These are phyloP conservation scores for Nakazawaea ambrosiae DNA, from an alignment of 805 yeast genomes.

Conservation along the genomic window DNA sequence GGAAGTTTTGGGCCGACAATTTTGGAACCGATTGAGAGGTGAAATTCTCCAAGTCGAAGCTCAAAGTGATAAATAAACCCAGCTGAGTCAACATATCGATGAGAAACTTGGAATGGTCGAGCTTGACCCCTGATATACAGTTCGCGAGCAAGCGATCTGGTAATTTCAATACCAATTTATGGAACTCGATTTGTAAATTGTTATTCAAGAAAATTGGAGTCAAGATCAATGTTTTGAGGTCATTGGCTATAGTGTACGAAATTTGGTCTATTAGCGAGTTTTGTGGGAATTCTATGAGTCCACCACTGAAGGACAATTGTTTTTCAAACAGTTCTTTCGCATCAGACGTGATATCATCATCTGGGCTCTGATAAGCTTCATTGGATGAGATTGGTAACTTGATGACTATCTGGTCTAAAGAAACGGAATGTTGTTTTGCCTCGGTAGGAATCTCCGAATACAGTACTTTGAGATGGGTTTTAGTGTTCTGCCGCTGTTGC, in stretches of 20 bases:
- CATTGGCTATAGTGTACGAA: neutral
- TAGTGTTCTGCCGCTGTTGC: too few species aligned
- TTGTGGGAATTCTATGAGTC: neutral
- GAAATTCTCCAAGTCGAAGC: constrained; percentile 38
- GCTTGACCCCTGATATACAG: constrained; percentile 26
- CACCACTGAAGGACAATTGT: neutral
- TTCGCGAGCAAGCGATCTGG: constrained; percentile 29
- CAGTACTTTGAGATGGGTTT: too few species aligned
- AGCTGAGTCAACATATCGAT: constrained; percentile 47
- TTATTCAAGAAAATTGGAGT: constrained; percentile 32
- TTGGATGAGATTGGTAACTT: too few species aligned
- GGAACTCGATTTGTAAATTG: constrained; percentile 26
- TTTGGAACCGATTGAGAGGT: constrained; percentile 9
- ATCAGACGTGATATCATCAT: too few species aligned
- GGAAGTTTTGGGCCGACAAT: constrained; percentile 20
- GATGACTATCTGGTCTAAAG: too few species aligned
- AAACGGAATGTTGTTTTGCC: too few species aligned
- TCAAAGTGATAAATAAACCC: constrained; percentile 45
- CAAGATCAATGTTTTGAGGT: neutral
- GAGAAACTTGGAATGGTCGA: constrained; percentile 29
- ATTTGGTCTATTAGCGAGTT: neutral
- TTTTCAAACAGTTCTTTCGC: too few species aligned
- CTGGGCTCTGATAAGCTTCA: too few species aligned
- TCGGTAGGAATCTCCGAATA: neutral
- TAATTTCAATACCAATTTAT: constrained; percentile 29